Conservation (phyloP, 208 protist species). For the Acanthamoeba sp. region DNA sequence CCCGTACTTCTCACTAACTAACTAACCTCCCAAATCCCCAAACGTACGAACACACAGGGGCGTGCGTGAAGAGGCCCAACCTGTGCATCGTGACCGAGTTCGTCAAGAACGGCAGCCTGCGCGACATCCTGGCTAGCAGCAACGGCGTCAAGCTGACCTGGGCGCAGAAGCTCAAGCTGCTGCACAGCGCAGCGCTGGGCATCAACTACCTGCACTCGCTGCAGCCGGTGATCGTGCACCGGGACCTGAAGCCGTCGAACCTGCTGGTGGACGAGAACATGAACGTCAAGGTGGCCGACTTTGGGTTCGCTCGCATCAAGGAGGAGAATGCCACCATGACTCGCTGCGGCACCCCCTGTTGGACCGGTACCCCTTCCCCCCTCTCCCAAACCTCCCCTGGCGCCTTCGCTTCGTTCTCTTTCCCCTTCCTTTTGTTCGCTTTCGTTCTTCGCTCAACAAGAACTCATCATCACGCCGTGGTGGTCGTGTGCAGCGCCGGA, state of each 20-base stretch:
- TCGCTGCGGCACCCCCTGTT: neutral
- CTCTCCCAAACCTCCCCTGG: too few relatives aligned
- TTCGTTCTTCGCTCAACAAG: neutral
- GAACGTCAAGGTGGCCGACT: conserved; percentile 85
- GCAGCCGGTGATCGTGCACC: neutral
- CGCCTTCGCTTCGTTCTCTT: neutral
- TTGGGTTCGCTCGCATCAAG: conserved; percentile 78
- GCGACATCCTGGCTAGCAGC: neutral
- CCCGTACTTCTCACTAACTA: too few relatives aligned
- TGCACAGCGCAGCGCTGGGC: conserved; percentile 1
- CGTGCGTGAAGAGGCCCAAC: neutral
- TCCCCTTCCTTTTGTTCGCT: neutral
- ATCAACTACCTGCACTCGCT: conserved; percentile 24
- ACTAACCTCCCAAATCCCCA: too few relatives aligned
- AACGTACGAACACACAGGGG: too few relatives aligned
- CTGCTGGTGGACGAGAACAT: conserved; percentile 55
- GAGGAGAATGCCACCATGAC: conserved; percentile 77
- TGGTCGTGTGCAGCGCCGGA: conserved; percentile 82
- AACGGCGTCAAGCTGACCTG: neutral
- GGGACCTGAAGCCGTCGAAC: conserved; percentile 27
- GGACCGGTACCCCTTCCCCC: too few relatives aligned
- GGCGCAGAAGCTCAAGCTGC: neutral
- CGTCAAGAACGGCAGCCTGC: neutral
- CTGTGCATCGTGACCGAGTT: neutral
- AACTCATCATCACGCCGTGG: conserved; percentile 80